Evolutionary conservation across 441 rosid species (phyloP).

Genomic region (Adansonia madagascariensis): DNA sequence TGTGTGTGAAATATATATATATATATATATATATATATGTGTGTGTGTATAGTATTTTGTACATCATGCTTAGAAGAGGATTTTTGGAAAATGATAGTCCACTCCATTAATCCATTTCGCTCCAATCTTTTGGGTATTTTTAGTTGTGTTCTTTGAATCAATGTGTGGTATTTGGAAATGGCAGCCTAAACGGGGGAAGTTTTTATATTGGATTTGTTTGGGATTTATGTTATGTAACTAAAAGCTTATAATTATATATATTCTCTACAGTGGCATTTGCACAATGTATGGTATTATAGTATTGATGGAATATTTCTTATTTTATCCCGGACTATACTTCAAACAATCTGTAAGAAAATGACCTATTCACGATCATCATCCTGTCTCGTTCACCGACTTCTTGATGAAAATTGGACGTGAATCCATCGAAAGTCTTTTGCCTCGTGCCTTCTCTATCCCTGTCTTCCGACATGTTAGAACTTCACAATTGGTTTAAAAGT

Average conservation of each 20-base stretch:
- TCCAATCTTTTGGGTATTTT: constrained; percentile 20
- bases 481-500: too few species aligned
- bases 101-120: constrained; percentile 18
- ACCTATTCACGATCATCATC: too few species aligned
- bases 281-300: too few species aligned
- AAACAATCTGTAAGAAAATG: too few species aligned
- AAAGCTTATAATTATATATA: not conserved
- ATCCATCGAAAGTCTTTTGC: not conserved
- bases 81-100: constrained; percentile 5
- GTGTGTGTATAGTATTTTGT: not conserved
- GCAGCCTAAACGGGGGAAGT: too few species aligned
- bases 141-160: constrained; percentile 16
- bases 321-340: too few species aligned
- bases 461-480: not conserved
- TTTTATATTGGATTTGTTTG: constrained; percentile 18
- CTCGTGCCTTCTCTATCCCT: not conserved
- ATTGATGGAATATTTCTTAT: not conserved
- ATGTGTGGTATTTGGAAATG: constrained; percentile 16
- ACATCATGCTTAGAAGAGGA: constrained; percentile 21
- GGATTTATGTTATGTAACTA: not conserved
- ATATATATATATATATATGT: too few species aligned
- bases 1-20: not conserved
- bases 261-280: constrained; percentile 23
- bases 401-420: not conserved
- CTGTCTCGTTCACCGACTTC: too few species aligned